A percentile compares a stretch with the other conserved stretches of the same genome.
phyloP scores from a whole-genome alignment of 345 rosid genomes.

The Sapria himalayana region DNA sequence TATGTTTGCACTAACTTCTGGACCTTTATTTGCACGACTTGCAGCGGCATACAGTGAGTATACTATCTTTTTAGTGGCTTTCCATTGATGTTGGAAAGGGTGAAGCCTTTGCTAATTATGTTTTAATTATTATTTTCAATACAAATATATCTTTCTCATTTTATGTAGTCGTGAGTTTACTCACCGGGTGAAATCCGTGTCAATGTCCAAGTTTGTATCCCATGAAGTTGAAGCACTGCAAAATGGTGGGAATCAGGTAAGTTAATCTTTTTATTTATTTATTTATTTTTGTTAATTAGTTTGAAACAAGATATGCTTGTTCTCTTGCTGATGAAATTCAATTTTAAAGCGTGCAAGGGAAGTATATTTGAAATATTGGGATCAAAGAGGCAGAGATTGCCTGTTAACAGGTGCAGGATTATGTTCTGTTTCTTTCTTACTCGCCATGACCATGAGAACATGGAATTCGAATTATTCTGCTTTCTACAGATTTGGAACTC shows the following conservation, averaged over 20 bases:
- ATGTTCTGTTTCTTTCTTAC: slow-evolving; percentile 5
- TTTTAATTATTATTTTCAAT: no score
- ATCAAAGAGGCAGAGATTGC: slow-evolving; percentile 69
- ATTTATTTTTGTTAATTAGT: no score
- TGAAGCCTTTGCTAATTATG: no score
- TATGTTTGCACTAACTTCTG: no score
- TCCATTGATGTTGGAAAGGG: no score
- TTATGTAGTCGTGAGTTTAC: slow-evolving; percentile 97
- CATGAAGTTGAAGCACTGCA: slow-evolving; percentile 96
- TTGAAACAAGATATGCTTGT: slow-evolving; percentile 7
- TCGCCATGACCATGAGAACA: no score
- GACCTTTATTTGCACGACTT: no score
- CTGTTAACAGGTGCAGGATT: slow-evolving; percentile 53
- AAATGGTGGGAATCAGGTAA: slow-evolving; percentile 98
- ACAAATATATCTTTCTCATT: slow-evolving; percentile 6
- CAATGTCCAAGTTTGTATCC: slow-evolving; percentile 86
- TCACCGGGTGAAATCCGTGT: slow-evolving; percentile 94
- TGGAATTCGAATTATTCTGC: no score
- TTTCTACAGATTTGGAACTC: background rate
- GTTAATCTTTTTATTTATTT: no score
- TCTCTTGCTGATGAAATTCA: slow-evolving; percentile 8
- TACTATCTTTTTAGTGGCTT: no score
- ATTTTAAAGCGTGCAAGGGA: slow-evolving; percentile 81
- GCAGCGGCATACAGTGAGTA: no score
- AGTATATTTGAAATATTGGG: slow-evolving; percentile 66